Percentiles rank a stretch among this genome's conserved stretches.
These are phyloP conservation scores for Chaetomiaceae sp. DNA, from an alignment of 2,329 filamentous ascomycete genomes.

Conservation along the genomic window DNA sequence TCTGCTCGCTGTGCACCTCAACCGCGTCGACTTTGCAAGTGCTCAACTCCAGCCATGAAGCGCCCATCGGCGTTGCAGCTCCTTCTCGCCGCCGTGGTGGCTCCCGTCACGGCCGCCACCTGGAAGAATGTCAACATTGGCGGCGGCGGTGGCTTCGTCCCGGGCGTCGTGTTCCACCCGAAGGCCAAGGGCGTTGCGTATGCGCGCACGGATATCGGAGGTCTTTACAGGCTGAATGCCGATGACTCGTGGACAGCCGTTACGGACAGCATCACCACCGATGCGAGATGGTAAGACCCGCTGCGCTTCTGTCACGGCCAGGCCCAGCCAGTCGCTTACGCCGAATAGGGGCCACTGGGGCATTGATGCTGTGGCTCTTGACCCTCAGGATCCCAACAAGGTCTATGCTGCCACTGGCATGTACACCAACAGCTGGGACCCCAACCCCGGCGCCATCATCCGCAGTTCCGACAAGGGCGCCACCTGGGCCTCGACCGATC, in stretches of 20 bases:
- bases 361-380: conserved; percentile 52
- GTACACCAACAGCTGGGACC: conserved; percentile 59
- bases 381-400: conserved; percentile 48
- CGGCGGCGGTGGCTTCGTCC: conserved; percentile 54
- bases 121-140: conserved; percentile 41
- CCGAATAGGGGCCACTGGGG: conserved; percentile 50
- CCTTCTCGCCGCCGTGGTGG: conserved; percentile 26
- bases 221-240: conserved; percentile 50
- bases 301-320: not conserved
- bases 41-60: conserved; percentile 22
- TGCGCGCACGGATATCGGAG: conserved; percentile 54
- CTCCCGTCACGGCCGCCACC: conserved; percentile 27
- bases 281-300: conserved; percentile 40
- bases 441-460: conserved; percentile 51
- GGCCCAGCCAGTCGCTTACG: not conserved
- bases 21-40: not conserved
- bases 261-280: conserved; percentile 43
- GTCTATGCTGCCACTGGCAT: conserved; percentile 51
- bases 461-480: conserved; percentile 50
- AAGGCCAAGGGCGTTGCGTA: conserved; percentile 48
- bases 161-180: conserved; percentile 55
- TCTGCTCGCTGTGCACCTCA: conserved; percentile 12
- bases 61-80: conserved; percentile 20
- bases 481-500: conserved; percentile 46
- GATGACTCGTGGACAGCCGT: conserved; percentile 54